phyloP scores from a whole-genome alignment of 2,329 filamentous ascomycete species.

The Madurella mycetomatis region DNA sequence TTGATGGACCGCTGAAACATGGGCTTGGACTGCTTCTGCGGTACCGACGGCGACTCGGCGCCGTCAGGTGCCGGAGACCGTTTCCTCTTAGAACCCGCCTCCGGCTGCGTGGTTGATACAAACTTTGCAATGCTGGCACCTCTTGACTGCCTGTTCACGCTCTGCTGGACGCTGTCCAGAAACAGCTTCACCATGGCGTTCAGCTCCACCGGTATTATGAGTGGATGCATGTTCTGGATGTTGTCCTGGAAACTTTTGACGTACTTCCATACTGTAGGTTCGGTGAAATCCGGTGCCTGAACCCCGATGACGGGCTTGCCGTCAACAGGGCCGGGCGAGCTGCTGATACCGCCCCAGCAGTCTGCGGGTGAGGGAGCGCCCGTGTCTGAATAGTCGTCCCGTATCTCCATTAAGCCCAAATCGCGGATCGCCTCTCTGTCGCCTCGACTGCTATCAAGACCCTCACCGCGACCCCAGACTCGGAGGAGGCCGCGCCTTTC shows the following conservation, averaged over 20 bases:
- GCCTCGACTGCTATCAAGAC: constrained; percentile 53
- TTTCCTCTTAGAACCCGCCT: constrained; percentile 49
- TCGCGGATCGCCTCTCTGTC: constrained; percentile 39
- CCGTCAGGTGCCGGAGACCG: constrained; percentile 44
- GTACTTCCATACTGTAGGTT: constrained; percentile 47
- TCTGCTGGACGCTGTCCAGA: constrained; percentile 43
- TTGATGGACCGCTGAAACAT: constrained; percentile 59
- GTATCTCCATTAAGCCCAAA: constrained; percentile 32
- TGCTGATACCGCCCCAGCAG: constrained; percentile 56
- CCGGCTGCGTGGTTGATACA: constrained; percentile 19
- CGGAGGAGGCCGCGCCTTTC: constrained; percentile 68
- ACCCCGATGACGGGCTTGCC: constrained; percentile 36
- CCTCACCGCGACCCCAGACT: constrained; percentile 75
- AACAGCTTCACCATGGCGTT: constrained; percentile 51
- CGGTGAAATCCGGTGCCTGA: constrained; percentile 52
- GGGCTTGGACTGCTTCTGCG: constrained; percentile 45
- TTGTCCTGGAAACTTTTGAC: constrained; percentile 56
- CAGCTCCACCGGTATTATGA: constrained; percentile 52
- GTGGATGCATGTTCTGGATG: constrained; percentile 62
- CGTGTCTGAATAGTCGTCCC: constrained; percentile 43
- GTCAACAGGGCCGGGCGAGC: constrained; percentile 39
- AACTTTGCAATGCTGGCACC: constrained; percentile 22
- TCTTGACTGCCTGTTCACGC: constrained; percentile 23
- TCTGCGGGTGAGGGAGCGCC: constrained; percentile 52
- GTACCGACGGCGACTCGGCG: constrained; percentile 25